Evolutionary conservation across 352 stramenopile genomes (phyloP), one percentile per base, ranked within the genome.

Genomic region (Globisporangium okanoganense): DNA sequence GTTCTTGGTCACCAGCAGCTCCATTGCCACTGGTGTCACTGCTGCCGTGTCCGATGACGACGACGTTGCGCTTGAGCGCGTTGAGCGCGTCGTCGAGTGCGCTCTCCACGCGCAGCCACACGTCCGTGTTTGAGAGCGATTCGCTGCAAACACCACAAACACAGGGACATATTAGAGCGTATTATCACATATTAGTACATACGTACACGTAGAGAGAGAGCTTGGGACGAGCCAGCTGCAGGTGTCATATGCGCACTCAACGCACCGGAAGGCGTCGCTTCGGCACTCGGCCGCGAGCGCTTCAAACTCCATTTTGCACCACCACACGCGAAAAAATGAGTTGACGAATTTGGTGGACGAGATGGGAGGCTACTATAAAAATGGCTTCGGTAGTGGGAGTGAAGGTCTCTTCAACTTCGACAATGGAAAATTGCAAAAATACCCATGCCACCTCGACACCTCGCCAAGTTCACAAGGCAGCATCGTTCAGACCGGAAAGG

Each of bases 241-340:
- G 27, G 6, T 35, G 43, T 1, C 9, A 16, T 1, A 31, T 35
- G 27, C 5, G 24, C n/a, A 59, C 10, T 24, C 22, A 0, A 62
- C 65, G 59, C 71, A 87, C 82, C 79, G 78, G 58, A 85, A 87
- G 50, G 62, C 36, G 20, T 64, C 61, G 54, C 74, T 70, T 48
- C 71, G 79, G 69, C 82, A 89, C 60, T 82, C 63, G 50, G 66
- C 41, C 18, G 78, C 82, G 54, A 89, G 67, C 64, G 66, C 72
- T 66, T 85, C 73, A 20, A 88, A 78, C 65, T 86, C 69, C 64
- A 72, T 74, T 57, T 44, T 66, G 9, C 9, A 33, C 29, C 29
- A 33, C 6, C 29, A 33, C n/a, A n/a, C n/a, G n/a, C n/a, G n/a
- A n/a, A n/a, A n/a, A n/a, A n/a, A n/a, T n/a, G n/a, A n/a, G n/a